phyloP scores from a whole-genome alignment of 805 yeast genomes.

The Nakazawaea peltata region DNA sequence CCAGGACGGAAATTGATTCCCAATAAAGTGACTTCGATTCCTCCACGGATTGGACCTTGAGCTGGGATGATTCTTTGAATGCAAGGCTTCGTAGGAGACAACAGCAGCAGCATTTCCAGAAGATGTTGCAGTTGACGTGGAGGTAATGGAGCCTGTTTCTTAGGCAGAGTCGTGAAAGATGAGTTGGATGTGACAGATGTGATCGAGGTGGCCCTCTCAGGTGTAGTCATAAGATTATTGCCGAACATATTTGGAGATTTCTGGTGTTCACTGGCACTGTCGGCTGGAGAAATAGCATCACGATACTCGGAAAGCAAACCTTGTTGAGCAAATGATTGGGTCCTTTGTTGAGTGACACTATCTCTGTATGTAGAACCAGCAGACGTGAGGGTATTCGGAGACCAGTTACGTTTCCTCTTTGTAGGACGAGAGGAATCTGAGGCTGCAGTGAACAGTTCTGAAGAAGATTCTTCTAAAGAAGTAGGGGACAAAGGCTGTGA shows the following conservation, averaged over 20 bases:
- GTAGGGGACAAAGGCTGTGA: conserved; percentile 47
- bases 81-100: conserved; percentile 34
- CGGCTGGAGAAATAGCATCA: conserved; percentile 35
- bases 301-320: conserved; percentile 31
- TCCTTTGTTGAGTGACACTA: conserved; percentile 26
- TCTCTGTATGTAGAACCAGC: conserved; percentile 24
- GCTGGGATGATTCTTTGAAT: conserved; percentile 90
- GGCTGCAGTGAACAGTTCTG: conserved; percentile 32
- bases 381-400: conserved; percentile 12
- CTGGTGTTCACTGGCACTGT: conserved; percentile 15
- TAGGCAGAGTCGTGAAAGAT: background rate
- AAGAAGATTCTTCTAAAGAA: conserved; percentile 52
- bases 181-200: conserved; percentile 9
- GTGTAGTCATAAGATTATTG: conserved; percentile 3
- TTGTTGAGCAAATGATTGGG: conserved; percentile 27
- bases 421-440: conserved; percentile 25
- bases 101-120: background rate
- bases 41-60: conserved; percentile 94
- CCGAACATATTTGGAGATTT: conserved; percentile 6
- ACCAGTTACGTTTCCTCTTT: conserved; percentile 39
- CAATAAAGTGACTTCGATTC: conserved; percentile 85
- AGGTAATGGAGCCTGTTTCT: too few species aligned
- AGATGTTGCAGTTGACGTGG: background rate
- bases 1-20: conserved; percentile 87
- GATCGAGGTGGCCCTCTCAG: conserved; percentile 8